A percentile compares a stretch with the other conserved stretches of the same genome.
These are phyloP conservation scores for Puccinellia tenuiflora DNA, from an alignment of 176 grass and related monocot species.

Conservation along the genomic window DNA sequence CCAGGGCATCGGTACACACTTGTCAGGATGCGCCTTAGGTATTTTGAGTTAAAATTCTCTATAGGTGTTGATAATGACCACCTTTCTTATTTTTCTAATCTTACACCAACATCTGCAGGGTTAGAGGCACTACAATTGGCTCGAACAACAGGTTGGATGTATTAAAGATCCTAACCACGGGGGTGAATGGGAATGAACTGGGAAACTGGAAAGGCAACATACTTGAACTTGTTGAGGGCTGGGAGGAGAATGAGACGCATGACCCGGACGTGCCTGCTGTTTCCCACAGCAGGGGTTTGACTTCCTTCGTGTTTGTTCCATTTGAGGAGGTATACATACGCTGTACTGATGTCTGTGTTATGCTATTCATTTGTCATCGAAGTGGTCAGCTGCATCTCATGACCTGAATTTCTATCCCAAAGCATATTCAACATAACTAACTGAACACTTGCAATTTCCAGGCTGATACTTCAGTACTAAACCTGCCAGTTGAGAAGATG, in stretches of 20 bases:
- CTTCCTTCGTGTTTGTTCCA: constrained; percentile 84
- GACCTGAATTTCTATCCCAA: neutral
- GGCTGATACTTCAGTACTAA: constrained; percentile 84
- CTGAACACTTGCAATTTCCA: constrained; percentile 12
- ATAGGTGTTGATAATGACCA: neutral
- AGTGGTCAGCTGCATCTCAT: neutral
- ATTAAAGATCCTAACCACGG: constrained; percentile 80
- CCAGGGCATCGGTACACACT: constrained; percentile 66
- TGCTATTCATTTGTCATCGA: neutral
- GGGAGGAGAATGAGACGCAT: constrained; percentile 90
- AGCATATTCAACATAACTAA: neutral
- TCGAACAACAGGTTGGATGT: constrained; percentile 89
- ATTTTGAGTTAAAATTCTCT: constrained; percentile 8
- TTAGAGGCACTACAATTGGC: constrained; percentile 76
- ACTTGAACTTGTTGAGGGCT: constrained; percentile 71
- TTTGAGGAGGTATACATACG: constrained; percentile 72
- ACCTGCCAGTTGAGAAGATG: constrained; percentile 94
- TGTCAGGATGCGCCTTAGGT: constrained; percentile 81
- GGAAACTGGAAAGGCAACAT: constrained; percentile 58
- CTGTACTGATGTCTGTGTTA: neutral
- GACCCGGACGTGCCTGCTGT: constrained; percentile 86
- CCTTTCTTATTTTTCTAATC: constrained; percentile 5
- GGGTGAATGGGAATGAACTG: constrained; percentile 75
- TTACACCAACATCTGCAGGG: constrained; percentile 24
- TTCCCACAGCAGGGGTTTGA: constrained; percentile 77